phyloP scores from a whole-genome alignment of 176 grass and related monocot genomes.

The Avena eriantha region DNA sequence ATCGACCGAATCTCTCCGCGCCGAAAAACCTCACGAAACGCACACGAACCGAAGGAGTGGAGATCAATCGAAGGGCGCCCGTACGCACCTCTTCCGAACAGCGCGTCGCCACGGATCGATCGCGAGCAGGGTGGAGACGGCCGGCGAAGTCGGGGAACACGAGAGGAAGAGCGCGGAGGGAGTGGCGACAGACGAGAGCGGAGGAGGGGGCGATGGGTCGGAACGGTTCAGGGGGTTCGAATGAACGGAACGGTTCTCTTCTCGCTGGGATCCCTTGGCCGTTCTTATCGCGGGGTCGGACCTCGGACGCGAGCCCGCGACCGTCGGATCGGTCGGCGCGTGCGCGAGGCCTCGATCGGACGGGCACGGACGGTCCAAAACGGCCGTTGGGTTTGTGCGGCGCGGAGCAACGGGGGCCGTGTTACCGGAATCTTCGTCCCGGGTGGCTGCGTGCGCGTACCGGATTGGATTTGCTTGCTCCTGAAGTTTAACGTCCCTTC shows the following conservation, averaged over 20 bases:
- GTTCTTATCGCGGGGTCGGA: background rate
- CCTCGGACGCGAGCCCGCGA: background rate
- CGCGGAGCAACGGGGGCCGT: background rate
- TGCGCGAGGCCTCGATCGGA: conserved; percentile 1
- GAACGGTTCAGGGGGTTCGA: background rate
- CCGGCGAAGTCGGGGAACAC: conserved; percentile 13
- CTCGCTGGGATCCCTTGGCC: background rate
- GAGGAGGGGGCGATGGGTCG: background rate
- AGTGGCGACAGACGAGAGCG: conserved; percentile 7
- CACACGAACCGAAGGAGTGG: no score
- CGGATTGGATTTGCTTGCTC: conserved; percentile 19
- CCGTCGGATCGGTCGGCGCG: conserved; percentile 20
- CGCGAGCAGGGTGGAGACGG: background rate
- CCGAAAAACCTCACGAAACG: background rate
- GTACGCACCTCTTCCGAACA: conserved; percentile 25
- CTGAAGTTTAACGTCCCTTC: conserved; percentile 40
- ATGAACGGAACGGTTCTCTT: background rate
- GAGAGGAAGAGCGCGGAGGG: conserved; percentile 15
- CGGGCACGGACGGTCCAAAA: background rate
- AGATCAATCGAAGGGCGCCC: background rate
- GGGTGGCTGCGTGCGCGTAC: background rate
- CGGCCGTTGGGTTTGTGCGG: conserved; percentile 20
- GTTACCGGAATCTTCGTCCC: background rate
- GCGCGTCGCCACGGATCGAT: background rate
- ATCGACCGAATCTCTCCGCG: background rate